Conservation (phyloP, 2,329 filamentous ascomycete genomes). For the Alternaria angustiovoidea region DNA sequence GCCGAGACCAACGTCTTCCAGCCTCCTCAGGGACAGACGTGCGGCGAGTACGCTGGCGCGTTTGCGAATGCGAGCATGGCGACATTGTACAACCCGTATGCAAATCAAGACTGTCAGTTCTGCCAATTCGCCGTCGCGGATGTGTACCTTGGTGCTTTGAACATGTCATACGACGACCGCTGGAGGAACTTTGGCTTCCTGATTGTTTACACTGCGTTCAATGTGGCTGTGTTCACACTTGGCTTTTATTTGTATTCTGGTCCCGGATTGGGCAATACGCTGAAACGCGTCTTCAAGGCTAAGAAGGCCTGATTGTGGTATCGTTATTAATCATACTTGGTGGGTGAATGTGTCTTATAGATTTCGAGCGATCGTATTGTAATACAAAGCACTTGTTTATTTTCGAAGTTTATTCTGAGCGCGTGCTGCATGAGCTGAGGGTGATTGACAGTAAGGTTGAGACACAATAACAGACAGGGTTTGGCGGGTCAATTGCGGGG, state of each 20-base stretch:
- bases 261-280: neutral
- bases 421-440: neutral
- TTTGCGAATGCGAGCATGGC: neutral
- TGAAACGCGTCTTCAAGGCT: neutral
- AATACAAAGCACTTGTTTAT: neutral
- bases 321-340: neutral
- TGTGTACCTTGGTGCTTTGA: neutral
- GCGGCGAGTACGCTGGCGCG: neutral
- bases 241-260: neutral
- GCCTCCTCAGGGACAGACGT: neutral
- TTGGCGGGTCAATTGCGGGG: neutral
- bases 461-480: slow-evolving; percentile 1
- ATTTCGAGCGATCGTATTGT: neutral
- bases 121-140: neutral
- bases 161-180: neutral
- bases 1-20: neutral
- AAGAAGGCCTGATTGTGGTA: neutral
- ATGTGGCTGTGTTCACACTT: neutral
- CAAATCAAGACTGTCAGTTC: neutral
- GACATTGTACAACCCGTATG: neutral
- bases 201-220: neutral
- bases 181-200: neutral
- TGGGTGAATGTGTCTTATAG: neutral
- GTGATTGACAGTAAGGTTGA: neutral
- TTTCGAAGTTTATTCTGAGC: neutral